A percentile compares a stretch with the other conserved stretches of the same genome.
phyloP scores from a whole-genome alignment of 768 basidiomycete genomes.

The Xerocomellus chrysenteron region DNA sequence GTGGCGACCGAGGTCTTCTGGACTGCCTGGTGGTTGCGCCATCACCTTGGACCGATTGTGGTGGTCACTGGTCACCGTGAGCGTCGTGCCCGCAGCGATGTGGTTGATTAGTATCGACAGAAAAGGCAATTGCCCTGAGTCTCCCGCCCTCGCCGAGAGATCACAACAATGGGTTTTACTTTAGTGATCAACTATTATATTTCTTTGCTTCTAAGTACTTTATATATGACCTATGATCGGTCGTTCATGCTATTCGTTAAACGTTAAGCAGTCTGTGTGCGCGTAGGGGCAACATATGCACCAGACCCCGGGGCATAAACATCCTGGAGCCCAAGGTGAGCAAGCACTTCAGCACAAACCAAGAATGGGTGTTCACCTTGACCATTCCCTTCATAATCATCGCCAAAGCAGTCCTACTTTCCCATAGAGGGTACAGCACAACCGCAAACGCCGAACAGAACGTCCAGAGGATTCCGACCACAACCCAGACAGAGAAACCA shows the following conservation, averaged over 20 bases:
- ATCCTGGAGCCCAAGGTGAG: slow-evolving; percentile 34
- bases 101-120: not conserved
- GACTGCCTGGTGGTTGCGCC: slow-evolving; percentile 33
- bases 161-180: not conserved
- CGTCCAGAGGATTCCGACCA: slow-evolving; percentile 80
- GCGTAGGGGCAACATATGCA: slow-evolving; percentile 28
- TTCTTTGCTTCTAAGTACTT: not conserved
- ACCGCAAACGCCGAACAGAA: slow-evolving; percentile 75
- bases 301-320: slow-evolving; percentile 42
- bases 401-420: slow-evolving; percentile 66
- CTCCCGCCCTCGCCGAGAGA: not conserved
- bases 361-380: slow-evolving; percentile 44
- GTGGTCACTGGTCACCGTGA: slow-evolving; percentile 4
- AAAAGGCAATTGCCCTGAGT: slow-evolving; percentile 9
- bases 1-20: slow-evolving; percentile 35
- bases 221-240: not conserved
- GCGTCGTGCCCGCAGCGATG: not conserved
- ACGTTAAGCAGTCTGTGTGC: not conserved
- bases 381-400: slow-evolving; percentile 60
- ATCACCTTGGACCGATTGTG: slow-evolving; percentile 14
- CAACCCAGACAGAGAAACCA: slow-evolving; percentile 78
- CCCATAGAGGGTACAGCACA: slow-evolving; percentile 84
- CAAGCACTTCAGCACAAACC: no score
- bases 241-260: not conserved
- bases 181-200: not conserved